Evolutionary conservation across 495 filamentous ascomycete genomes (phyloP).

Genomic region (Hypoxylon trugodes): DNA sequence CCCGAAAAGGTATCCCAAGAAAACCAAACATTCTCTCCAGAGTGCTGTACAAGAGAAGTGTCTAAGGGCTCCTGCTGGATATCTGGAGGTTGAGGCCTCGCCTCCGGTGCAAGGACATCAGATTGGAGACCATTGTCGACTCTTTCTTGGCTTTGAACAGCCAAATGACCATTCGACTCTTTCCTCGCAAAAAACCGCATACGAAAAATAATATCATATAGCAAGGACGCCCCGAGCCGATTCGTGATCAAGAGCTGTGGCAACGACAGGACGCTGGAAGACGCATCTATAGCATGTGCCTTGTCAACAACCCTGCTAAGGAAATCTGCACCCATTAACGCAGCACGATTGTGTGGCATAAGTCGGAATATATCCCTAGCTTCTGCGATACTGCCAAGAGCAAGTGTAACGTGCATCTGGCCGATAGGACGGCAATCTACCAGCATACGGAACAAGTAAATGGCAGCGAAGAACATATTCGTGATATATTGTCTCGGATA

Average conservation of each 20-base stretch:
- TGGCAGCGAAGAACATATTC: neutral
- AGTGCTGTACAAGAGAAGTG: neutral
- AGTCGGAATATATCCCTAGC: neutral
- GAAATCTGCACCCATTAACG: neutral
- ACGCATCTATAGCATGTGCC: constrained; percentile 1
- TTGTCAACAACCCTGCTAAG: neutral
- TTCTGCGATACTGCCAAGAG: neutral
- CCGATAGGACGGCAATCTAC: neutral
- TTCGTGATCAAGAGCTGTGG: constrained; percentile 1
- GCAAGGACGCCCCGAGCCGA: constrained; percentile 1
- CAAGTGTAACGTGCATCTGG: neutral
- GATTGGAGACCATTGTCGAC: neutral
- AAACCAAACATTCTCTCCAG: constrained; percentile 2
- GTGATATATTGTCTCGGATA: neutral
- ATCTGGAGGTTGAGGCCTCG: neutral
- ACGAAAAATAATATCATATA: constrained; percentile 4
- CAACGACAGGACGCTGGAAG: neutral
- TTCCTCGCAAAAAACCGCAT: neutral
- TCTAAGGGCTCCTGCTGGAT: neutral
- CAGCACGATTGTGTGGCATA: neutral
- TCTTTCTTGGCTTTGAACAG: neutral
- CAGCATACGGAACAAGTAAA: neutral
- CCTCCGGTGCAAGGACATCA: neutral
- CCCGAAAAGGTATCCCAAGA: constrained; percentile 4
- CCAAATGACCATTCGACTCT: neutral